Evolutionary conservation across 192 early-diverging fungal genomes (phyloP).

Genomic region (Thoreauomyces humboldtii): DNA sequence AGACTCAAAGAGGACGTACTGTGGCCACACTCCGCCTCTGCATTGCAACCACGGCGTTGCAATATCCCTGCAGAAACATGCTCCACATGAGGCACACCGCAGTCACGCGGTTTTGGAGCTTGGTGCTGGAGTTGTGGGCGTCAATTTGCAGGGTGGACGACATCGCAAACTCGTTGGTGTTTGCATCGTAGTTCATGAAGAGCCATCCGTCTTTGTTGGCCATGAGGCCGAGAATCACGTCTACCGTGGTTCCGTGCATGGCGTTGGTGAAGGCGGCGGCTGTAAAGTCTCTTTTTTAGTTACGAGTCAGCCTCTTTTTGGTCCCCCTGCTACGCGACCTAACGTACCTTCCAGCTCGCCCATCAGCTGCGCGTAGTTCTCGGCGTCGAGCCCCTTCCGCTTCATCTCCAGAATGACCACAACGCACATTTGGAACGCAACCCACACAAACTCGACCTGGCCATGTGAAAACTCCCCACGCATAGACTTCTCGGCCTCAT

Average conservation of each 20-base stretch:
- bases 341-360: slow-evolving; percentile 14
- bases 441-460: slow-evolving; percentile 21
- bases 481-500: slow-evolving; percentile 13
- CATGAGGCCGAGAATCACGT: slow-evolving; percentile 4
- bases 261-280: slow-evolving; percentile 2
- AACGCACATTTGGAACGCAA: background rate
- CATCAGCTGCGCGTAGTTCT: slow-evolving; percentile 9
- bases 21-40: too few species aligned
- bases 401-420: slow-evolving; percentile 13
- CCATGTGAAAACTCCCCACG: slow-evolving; percentile 1
- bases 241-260: background rate
- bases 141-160: slow-evolving; percentile 1
- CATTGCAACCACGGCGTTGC: slow-evolving; percentile 4
- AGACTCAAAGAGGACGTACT: too few species aligned
- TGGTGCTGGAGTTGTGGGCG: background rate
- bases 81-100: slow-evolving; percentile 1
- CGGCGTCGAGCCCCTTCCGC: background rate
- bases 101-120: background rate
- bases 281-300: background rate
- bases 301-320: background rate
- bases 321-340: too few species aligned
- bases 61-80: background rate
- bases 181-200: slow-evolving; percentile 4
- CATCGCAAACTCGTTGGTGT: background rate
- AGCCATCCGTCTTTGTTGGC: slow-evolving; percentile 16